A percentile compares a stretch with the other conserved stretches of the same genome.
These are phyloP conservation scores for Cercospora canescens DNA, from an alignment of 2,329 filamentous ascomycete genomes.

Conservation along the genomic window DNA sequence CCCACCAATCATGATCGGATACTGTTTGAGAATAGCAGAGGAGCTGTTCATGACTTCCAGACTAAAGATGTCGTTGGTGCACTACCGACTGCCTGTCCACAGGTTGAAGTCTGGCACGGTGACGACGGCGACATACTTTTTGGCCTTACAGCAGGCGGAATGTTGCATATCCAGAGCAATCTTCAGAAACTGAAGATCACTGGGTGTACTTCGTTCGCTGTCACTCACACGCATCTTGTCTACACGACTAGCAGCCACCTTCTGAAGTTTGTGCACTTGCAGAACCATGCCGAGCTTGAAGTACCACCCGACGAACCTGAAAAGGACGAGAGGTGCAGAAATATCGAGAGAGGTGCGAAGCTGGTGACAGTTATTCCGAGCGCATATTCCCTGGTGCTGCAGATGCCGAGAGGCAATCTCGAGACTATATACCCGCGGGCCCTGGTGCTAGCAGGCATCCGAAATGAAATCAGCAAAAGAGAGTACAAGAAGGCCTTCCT, in stretches of 20 bases:
- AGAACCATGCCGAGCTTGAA: constrained; percentile 63
- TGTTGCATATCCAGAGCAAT: constrained; percentile 49
- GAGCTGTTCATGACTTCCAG: constrained; percentile 14
- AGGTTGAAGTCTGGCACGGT: constrained; percentile 36
- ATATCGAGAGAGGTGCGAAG: constrained; percentile 83
- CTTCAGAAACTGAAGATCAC: constrained; percentile 72
- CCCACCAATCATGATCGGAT: constrained; percentile 24
- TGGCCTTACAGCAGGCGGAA: constrained; percentile 73
- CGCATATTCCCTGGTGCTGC: constrained; percentile 79
- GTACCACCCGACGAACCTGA: constrained; percentile 87
- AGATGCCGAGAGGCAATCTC: constrained; percentile 94
- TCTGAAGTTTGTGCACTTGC: constrained; percentile 89
- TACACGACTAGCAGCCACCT: constrained; percentile 92
- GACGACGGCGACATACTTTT: constrained; percentile 47
- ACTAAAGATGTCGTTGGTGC: constrained; percentile 11
- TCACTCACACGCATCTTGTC: constrained; percentile 80
- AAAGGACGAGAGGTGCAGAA: constrained; percentile 86
- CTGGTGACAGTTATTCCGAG: constrained; percentile 89
- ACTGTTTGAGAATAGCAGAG: constrained; percentile 26
- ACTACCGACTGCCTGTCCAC: constrained; percentile 29
- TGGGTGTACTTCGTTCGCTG: constrained; percentile 88
- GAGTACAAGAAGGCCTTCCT: constrained; percentile 83
- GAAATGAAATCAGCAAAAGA: constrained; percentile 74
- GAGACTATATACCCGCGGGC: constrained; percentile 94
- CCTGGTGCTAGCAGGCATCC: constrained; percentile 87